Evolutionary conservation across 2,329 filamentous ascomycete species (phyloP).

Genomic region (Paecilomyces formosus): DNA sequence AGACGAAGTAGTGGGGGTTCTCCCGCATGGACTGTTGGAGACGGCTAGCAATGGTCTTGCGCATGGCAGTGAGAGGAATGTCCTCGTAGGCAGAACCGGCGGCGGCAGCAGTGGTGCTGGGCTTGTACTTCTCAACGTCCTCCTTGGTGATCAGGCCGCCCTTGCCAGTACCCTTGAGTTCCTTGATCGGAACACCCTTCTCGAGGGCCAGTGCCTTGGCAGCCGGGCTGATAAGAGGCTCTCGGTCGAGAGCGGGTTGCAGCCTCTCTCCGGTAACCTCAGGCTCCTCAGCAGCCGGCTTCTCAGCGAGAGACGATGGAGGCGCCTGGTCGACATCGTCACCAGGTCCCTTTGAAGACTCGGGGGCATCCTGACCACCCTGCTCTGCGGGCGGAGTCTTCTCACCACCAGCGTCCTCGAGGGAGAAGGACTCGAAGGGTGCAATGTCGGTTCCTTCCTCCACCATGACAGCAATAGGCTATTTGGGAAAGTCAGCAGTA

Average conservation of each 20-base stretch:
- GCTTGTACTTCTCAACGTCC: conserved; percentile 81
- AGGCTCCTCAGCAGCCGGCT: conserved; percentile 54
- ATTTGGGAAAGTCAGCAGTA: conserved; percentile 17
- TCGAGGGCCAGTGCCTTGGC: conserved; percentile 79
- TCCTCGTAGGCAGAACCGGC: conserved; percentile 71
- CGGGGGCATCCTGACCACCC: conserved; percentile 52
- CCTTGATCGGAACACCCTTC: conserved; percentile 68
- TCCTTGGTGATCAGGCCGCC: conserved; percentile 83
- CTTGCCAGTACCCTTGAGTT: conserved; percentile 79
- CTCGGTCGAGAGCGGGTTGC: conserved; percentile 75
- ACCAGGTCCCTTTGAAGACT: conserved; percentile 41
- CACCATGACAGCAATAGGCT: conserved; percentile 95
- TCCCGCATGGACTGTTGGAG: conserved; percentile 82
- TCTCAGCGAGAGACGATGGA: conserved; percentile 57
- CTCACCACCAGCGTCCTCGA: conserved; percentile 86
- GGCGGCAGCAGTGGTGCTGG: conserved; percentile 44
- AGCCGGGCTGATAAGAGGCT: conserved; percentile 63
- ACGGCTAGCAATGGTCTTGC: conserved; percentile 92
- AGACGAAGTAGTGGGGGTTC: conserved; percentile 98
- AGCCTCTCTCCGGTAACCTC: conserved; percentile 68
- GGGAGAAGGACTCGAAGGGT: conserved; percentile 80
- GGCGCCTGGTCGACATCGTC: conserved; percentile 43
- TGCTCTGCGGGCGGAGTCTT: conserved; percentile 58
- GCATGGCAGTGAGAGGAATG: conserved; percentile 80
- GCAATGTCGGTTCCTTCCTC: conserved; percentile 83